Evolutionary conservation across 164 flowering plant species (phyloP).

Genomic region (Saururus chinensis): DNA sequence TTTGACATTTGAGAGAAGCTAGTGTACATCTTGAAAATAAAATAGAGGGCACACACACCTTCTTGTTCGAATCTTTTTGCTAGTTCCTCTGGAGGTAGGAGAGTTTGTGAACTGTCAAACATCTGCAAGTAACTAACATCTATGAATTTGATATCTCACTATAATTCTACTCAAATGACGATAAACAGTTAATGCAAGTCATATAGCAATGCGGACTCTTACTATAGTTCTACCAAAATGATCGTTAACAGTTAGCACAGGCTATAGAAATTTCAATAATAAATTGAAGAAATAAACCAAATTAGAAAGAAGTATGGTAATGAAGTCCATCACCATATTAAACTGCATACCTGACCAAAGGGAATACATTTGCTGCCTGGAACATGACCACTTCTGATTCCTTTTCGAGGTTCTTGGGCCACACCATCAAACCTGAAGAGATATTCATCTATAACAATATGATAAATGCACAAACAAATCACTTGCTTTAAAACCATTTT

Average conservation of each 20-base stretch:
- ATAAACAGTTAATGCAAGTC: not conserved
- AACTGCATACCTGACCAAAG: conserved; percentile 54
- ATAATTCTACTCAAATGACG: not conserved
- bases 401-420: conserved; percentile 91
- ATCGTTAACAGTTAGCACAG: too few relatives aligned
- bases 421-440: conserved; percentile 75
- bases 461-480: too few relatives aligned
- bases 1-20: too few relatives aligned
- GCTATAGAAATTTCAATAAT: too few relatives aligned
- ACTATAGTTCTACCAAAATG: too few relatives aligned
- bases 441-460: not conserved
- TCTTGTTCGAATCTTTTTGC: conserved; percentile 69
- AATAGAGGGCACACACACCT: conserved; percentile 37
- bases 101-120: conserved; percentile 73
- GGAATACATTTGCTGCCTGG: conserved; percentile 97
- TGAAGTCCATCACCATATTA: too few relatives aligned
- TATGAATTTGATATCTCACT: not conserved
- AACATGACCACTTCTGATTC: conserved; percentile 91
- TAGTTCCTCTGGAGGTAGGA: conserved; percentile 67
- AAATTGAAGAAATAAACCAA: too few relatives aligned
- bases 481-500: too few relatives aligned
- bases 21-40: too few relatives aligned
- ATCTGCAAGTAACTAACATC: conserved; percentile 36
- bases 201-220: too few relatives aligned
- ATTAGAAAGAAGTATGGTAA: too few relatives aligned